Conservation (phyloP, 78 protist species). For the slime mould (Dictyostelium discoideum) region dicty_2.7 NC_007088.5:1140501-1141000, state of each 20-base stretch:
- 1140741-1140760: neutral
- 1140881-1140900: slow-evolving; percentile 48
- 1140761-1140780: neutral
- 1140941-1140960: neutral
- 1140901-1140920: slow-evolving; percentile 64
- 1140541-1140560: neutral
- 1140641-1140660: slow-evolving; percentile 60
- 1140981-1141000: neutral
- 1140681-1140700: slow-evolving; percentile 72
- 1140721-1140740: slow-evolving; percentile 43
- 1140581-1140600: slow-evolving; percentile 70
- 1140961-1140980: neutral
- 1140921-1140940: slow-evolving; percentile 25
- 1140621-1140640: slow-evolving; percentile 65
- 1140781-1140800: neutral
- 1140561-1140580: neutral
- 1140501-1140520: neutral
- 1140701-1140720: slow-evolving; percentile 76
- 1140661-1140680: slow-evolving; percentile 66
- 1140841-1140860: slow-evolving; percentile 52
- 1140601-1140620: slow-evolving; percentile 67
- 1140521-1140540: neutral
- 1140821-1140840: slow-evolving; percentile 70
- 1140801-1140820: neutral
- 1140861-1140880: slow-evolving; percentile 37